phyloP scores from a whole-genome alignment of 345 rosid species.

The Eucalyptus tenuipes region DNA sequence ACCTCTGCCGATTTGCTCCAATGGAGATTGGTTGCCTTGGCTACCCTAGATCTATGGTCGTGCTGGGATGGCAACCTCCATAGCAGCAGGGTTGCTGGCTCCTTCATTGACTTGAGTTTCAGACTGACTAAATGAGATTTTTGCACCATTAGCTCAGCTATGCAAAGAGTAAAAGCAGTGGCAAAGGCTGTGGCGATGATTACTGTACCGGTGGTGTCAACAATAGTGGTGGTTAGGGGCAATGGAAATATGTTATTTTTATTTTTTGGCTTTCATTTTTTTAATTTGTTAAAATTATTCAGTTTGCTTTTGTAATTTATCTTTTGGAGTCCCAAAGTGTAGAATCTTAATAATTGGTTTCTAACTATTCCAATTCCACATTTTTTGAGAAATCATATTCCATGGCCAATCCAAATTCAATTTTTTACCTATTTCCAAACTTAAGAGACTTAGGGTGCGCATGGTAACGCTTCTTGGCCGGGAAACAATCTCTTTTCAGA shows the following conservation, averaged over 20 bases:
- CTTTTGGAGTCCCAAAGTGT: neutral
- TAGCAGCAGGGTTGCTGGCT: neutral
- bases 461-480: too few relatives aligned
- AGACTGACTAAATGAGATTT: neutral
- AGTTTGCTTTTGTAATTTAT: neutral
- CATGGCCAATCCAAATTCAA: neutral
- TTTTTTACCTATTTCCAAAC: neutral
- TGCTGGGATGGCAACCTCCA: neutral
- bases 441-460: neutral
- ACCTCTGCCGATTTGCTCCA: neutral
- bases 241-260: neutral
- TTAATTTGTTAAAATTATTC: neutral
- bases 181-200: neutral
- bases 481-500: too few relatives aligned
- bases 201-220: neutral
- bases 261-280: neutral
- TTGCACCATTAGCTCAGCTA: neutral
- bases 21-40: neutral
- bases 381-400: neutral
- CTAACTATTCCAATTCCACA: neutral
- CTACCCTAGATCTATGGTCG: neutral
- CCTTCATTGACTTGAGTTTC: neutral
- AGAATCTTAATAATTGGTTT: neutral
- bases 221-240: neutral
- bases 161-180: neutral